Conservation (phyloP, 495 filamentous ascomycete species). For the Massariosphaeria phaeospora region DNA sequence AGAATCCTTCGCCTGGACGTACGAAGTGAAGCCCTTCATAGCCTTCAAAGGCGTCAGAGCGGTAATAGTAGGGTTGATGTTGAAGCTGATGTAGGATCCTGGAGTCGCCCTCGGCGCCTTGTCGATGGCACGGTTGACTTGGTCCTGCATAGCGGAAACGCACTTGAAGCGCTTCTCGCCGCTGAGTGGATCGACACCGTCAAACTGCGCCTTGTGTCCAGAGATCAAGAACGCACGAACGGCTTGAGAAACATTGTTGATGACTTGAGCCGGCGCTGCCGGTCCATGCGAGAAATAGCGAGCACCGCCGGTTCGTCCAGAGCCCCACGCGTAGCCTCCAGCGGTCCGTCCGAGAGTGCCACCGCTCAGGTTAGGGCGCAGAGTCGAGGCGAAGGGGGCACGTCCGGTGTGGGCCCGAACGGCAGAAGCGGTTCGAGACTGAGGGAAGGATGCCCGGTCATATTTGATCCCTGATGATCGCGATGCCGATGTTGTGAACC, state of each 20-base stretch:
- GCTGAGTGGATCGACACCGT: slow-evolving; percentile 59
- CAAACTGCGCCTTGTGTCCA: slow-evolving; percentile 78
- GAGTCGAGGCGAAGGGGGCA: slow-evolving; percentile 81
- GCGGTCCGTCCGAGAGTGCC: slow-evolving; percentile 79
- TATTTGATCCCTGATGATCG: slow-evolving; percentile 47
- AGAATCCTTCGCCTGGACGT: slow-evolving; percentile 40
- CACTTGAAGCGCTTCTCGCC: slow-evolving; percentile 74
- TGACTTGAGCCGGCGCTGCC: slow-evolving; percentile 76
- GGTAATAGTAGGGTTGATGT: slow-evolving; percentile 80
- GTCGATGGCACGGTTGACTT: slow-evolving; percentile 58
- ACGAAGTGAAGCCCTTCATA: slow-evolving; percentile 36
- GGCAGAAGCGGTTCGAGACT: slow-evolving; percentile 60
- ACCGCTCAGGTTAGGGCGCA: slow-evolving; percentile 88
- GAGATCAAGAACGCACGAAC: slow-evolving; percentile 85
- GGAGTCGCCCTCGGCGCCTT: slow-evolving; percentile 53
- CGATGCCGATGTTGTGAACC: slow-evolving; percentile 55
- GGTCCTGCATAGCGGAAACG: slow-evolving; percentile 64
- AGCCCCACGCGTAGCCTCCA: slow-evolving; percentile 75
- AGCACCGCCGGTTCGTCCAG: slow-evolving; percentile 63
- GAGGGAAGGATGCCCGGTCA: slow-evolving; percentile 60
- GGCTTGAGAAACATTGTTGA: slow-evolving; percentile 89
- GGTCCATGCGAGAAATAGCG: slow-evolving; percentile 88
- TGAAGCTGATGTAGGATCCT: slow-evolving; percentile 79
- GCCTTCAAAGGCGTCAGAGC: slow-evolving; percentile 60
- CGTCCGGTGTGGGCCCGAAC: slow-evolving; percentile 63